Percentiles rank a stretch among this genome's conserved stretches.
Evolutionary conservation across 2,329 filamentous ascomycete genomes (phyloP).

Genomic region (Cyphellophora attinorum): DNA sequence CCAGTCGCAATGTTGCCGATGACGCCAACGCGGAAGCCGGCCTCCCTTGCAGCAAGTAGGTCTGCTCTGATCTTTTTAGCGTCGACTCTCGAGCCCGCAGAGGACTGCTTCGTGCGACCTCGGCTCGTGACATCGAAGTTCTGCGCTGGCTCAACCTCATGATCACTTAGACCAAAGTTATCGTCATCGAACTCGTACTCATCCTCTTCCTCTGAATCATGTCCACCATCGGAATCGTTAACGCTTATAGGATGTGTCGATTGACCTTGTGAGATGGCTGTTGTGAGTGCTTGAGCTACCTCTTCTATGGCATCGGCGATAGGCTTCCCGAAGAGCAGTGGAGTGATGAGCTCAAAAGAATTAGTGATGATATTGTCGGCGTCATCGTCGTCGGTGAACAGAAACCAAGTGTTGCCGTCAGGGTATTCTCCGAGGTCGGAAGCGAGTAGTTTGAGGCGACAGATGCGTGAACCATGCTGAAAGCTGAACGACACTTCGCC

Average conservation of each 20-base stretch:
- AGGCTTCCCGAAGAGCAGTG: slow-evolving; percentile 20
- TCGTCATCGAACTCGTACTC: slow-evolving; percentile 27
- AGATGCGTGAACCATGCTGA: too few relatives aligned
- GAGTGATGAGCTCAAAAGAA: slow-evolving; percentile 13
- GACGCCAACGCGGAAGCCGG: slow-evolving; percentile 63
- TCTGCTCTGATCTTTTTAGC: slow-evolving; percentile 45
- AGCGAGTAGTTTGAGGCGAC: slow-evolving; percentile 11
- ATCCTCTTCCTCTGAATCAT: slow-evolving; percentile 17
- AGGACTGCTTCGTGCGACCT: too few relatives aligned
- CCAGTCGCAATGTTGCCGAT: slow-evolving; percentile 39
- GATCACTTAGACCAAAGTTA: slow-evolving; percentile 10
- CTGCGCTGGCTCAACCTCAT: neutral
- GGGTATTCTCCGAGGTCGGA: slow-evolving; percentile 54
- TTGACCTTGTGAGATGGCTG: slow-evolving; percentile 7
- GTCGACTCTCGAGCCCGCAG: too few relatives aligned
- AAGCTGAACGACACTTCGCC: slow-evolving; percentile 61
- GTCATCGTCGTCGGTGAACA: slow-evolving; percentile 33
- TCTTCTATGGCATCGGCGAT: slow-evolving; percentile 21
- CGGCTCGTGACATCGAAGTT: too few relatives aligned
- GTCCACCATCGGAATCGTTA: slow-evolving; percentile 22
- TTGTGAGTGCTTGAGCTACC: slow-evolving; percentile 11
- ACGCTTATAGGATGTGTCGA: slow-evolving; percentile 12
- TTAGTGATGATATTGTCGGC: slow-evolving; percentile 19
- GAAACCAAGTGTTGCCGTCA: slow-evolving; percentile 37
- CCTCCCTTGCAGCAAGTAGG: slow-evolving; percentile 48